Conservation (phyloP, 805 yeast species). For the Metschnikowia orientalis region DNA sequence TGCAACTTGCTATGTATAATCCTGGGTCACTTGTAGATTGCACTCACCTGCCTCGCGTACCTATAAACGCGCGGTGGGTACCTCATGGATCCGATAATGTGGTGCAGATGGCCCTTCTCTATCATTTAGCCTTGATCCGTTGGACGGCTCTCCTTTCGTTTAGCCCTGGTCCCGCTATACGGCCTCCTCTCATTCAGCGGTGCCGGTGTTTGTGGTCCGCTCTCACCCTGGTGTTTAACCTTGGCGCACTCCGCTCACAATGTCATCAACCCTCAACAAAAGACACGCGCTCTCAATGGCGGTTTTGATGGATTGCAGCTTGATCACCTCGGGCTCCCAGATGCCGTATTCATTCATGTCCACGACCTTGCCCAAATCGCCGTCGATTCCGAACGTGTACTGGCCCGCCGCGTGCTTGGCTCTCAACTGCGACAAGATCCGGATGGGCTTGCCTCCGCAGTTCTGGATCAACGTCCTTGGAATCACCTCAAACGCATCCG, state of each 20-base stretch:
- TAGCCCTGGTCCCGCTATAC: too few relatives aligned
- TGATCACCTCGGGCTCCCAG: slow-evolving; percentile 99
- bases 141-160: too few relatives aligned
- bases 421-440: slow-evolving; percentile 83
- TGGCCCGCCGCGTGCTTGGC: slow-evolving; percentile 94
- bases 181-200: too few relatives aligned
- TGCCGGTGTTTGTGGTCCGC: too few relatives aligned
- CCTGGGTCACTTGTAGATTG: too few relatives aligned
- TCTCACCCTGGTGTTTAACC: slow-evolving; percentile 8
- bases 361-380: slow-evolving; percentile 88
- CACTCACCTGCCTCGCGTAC: too few relatives aligned
- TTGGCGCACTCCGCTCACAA: slow-evolving; percentile 90
- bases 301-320: slow-evolving; percentile 95
- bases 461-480: slow-evolving; percentile 97
- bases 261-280: slow-evolving; percentile 93
- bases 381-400: slow-evolving; percentile 86
- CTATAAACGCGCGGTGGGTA: too few relatives aligned
- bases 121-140: too few relatives aligned
- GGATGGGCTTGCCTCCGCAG: slow-evolving; percentile 95
- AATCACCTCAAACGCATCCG: slow-evolving; percentile 97
- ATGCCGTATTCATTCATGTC: slow-evolving; percentile 95
- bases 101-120: too few relatives aligned
- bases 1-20: too few relatives aligned
- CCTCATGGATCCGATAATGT: too few relatives aligned
- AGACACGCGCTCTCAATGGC: slow-evolving; percentile 96